Conservation (phyloP, 495 filamentous ascomycete species). For the Pyrenopolyporus hunteri region DNA sequence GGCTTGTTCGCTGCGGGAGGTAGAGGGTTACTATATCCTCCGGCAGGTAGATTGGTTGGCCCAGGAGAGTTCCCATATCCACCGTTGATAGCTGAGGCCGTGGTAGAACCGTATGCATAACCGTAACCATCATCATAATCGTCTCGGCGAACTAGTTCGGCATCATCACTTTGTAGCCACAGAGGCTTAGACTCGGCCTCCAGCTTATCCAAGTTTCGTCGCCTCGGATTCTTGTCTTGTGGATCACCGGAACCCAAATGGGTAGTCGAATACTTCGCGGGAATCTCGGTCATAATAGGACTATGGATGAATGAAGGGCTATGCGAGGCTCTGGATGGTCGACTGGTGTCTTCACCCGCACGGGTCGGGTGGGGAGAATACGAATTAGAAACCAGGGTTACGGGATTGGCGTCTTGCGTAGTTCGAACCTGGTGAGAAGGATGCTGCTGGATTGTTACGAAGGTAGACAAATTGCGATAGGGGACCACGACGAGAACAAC, state of each 20-base stretch:
- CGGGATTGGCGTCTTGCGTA: not conserved
- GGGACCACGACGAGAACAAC: not conserved
- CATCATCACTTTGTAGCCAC: not conserved
- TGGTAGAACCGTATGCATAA: conserved; percentile 11
- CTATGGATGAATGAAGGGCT: not conserved
- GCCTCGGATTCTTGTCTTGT: no score
- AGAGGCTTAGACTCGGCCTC: not conserved
- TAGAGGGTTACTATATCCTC: conserved; percentile 21
- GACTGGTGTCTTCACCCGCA: conserved; percentile 3
- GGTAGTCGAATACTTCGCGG: not conserved
- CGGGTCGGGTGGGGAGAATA: not conserved
- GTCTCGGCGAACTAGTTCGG: conserved; percentile 10
- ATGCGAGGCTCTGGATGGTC: not conserved
- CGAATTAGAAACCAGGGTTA: not conserved
- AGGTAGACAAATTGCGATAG: conserved; percentile 15
- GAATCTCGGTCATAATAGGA: conserved; percentile 18
- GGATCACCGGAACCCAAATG: not conserved
- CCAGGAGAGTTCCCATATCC: conserved; percentile 23
- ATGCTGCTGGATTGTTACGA: conserved; percentile 19
- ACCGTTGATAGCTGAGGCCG: conserved; percentile 5
- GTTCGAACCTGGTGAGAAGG: not conserved
- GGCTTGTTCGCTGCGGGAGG: conserved; percentile 13
- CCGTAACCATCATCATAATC: conserved; percentile 24
- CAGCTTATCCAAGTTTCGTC: not conserved
- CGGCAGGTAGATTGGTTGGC: conserved; percentile 21